These are phyloP conservation scores for Solanum bulbocastanum DNA, from an alignment of 257 asterid species.

Conservation along the genomic window DNA sequence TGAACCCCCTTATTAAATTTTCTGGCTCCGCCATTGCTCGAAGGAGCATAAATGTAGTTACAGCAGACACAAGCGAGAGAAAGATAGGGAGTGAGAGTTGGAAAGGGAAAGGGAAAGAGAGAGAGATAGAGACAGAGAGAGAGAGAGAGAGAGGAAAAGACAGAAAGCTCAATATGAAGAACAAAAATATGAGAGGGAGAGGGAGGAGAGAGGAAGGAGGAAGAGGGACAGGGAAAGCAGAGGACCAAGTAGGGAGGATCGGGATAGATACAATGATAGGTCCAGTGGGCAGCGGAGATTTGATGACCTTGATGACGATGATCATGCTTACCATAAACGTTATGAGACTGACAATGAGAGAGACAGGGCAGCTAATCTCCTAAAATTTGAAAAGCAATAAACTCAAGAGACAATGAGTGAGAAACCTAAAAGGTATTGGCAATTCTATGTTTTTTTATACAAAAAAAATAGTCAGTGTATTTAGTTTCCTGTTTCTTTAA, in stretches of 20 bases:
- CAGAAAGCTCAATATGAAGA: conserved; percentile 16
- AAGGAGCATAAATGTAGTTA: background rate
- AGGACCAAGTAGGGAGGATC: conserved; percentile 27
- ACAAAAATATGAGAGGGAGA: conserved; percentile 20
- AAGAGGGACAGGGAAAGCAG: conserved; percentile 26
- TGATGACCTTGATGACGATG: conserved; percentile 12
- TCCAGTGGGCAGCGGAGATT: conserved; percentile 21
- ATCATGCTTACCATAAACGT: conserved; percentile 32
- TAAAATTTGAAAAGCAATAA: conserved; percentile 14
- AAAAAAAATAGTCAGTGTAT: background rate
- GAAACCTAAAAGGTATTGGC: conserved; percentile 41
- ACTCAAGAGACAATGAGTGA: conserved; percentile 15
- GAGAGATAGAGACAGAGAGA: conserved; percentile 13
- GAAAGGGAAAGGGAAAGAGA: conserved; percentile 20
- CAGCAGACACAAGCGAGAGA: background rate
- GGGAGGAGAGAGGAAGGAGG: conserved; percentile 25
- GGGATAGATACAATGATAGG: conserved; percentile 31
- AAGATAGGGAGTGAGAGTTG: background rate
- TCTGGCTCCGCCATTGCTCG: no score
- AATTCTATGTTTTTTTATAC: background rate
- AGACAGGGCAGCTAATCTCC: conserved; percentile 19
- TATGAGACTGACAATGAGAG: conserved; percentile 32
- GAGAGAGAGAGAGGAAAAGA: conserved; percentile 9
- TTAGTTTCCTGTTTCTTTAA: background rate
- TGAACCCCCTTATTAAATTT: no score